Conservation (phyloP, 1,139 yeast genomes). For the Sugiyamaella novakii region DNA sequence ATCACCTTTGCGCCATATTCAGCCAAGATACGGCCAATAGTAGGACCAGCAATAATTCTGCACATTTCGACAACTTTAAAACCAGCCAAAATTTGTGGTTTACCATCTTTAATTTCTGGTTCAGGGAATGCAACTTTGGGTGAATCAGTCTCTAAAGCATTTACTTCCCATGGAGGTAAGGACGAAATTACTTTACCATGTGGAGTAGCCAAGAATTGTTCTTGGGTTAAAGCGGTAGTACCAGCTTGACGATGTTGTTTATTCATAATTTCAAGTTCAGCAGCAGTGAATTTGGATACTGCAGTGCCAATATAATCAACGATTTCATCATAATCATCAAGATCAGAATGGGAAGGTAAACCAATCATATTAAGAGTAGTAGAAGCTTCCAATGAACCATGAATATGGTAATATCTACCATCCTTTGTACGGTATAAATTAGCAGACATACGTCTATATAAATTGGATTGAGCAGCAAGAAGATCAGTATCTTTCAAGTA, state of each 20-base stretch:
- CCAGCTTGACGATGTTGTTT: conserved; percentile 50
- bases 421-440: conserved; percentile 44
- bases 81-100: conserved; percentile 40
- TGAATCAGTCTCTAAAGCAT: conserved; percentile 34
- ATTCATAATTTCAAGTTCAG: conserved; percentile 60
- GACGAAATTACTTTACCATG: conserved; percentile 38
- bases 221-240: conserved; percentile 38
- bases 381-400: conserved; percentile 43
- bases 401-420: conserved; percentile 41
- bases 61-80: conserved; percentile 43
- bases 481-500: conserved; percentile 39
- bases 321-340: conserved; percentile 38
- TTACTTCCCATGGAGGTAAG: conserved; percentile 37
- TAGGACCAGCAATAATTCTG: conserved; percentile 44
- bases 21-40: conserved; percentile 41
- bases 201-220: conserved; percentile 39
- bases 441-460: conserved; percentile 43
- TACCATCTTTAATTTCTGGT: neutral
- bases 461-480: conserved; percentile 40
- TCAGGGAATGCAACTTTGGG: conserved; percentile 36
- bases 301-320: conserved; percentile 38
- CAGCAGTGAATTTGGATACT: conserved; percentile 48
- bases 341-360: conserved; percentile 37
- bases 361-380: conserved; percentile 44
- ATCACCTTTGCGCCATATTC: conserved; percentile 44